Evolutionary conservation across 768 basidiomycete species (phyloP).

Genomic region (Chalciporus piperatus): DNA sequence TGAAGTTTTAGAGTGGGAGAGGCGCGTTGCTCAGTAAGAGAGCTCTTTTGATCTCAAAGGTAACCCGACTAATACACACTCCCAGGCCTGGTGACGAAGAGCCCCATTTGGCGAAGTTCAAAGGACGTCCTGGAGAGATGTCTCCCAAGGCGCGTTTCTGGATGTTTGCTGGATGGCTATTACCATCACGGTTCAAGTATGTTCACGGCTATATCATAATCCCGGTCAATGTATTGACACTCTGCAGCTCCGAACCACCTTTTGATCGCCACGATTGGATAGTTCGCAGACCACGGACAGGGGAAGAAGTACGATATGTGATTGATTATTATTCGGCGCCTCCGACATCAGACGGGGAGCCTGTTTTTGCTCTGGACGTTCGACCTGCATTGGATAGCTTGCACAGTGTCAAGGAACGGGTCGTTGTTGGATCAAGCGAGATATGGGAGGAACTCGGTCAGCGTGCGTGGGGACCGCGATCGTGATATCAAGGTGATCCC

Average conservation of each 20-base stretch:
- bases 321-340: slow-evolving; percentile 99
- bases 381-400: slow-evolving; percentile 90
- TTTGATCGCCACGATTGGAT: slow-evolving; percentile 99
- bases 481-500: slow-evolving; percentile 1
- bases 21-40: slow-evolving; percentile 40
- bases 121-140: slow-evolving; percentile 86
- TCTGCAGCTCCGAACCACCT: slow-evolving; percentile 76
- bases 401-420: slow-evolving; percentile 69
- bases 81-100: slow-evolving; percentile 53
- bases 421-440: slow-evolving; percentile 66
- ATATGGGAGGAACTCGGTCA: slow-evolving; percentile 49
- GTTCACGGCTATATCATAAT: slow-evolving; percentile 23
- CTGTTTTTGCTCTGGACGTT: slow-evolving; percentile 94
- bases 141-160: slow-evolving; percentile 92
- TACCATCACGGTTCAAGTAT: slow-evolving; percentile 89
- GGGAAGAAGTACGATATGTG: slow-evolving; percentile 88
- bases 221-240: not conserved
- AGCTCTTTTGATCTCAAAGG: not conserved
- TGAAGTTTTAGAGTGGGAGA: slow-evolving; percentile 94
- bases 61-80: not conserved
- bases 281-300: slow-evolving; percentile 73
- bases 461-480: slow-evolving; percentile 27
- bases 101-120: slow-evolving; percentile 78
- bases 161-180: slow-evolving; percentile 82
- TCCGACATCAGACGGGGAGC: slow-evolving; percentile 83